Base-by-base conservation (phyloP, 306 rosid species). In the Cotoneaster glaucophyllus region DNA sequence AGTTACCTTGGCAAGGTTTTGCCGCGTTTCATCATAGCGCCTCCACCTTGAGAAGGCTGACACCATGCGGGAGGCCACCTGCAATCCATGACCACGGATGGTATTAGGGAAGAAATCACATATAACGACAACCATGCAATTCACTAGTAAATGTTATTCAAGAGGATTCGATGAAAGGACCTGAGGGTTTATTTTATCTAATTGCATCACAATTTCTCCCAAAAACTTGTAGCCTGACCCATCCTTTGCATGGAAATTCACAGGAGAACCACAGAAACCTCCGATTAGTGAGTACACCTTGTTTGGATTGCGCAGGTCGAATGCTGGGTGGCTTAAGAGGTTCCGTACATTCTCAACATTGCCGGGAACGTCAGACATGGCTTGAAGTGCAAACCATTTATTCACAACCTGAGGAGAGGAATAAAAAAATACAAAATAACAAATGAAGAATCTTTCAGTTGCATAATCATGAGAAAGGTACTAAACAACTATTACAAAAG, bases 51-150 rank as follows among this genome's bases (percentile, higher is more conserved):
- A 92, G 86, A 96, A 96, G 82, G 96, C 96, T 6, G 99, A 90
- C 52, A 96, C 98, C 99, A 96, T 92, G 76, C 99, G 87, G 17
- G 99, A 96, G 34, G 99, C 98, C 70, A 92, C 98, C 98, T 96
- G 77, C 75, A 83, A 64, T 13, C 22, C 41, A 14, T 64, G 73
- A 65, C 74, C 45, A 56, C 34, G 14, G 44, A 68, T 48, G 45
- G 28, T 22, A 8, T 41, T 37, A 39, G 39, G 13, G n/a, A 50
- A 48, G 74, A 18, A 25, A 66, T 43, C 73, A 41, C 25, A 67
- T 32, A 8, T 56, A 43, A 58, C 41, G 61, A 71, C 48, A 70
- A 79, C 43, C 28, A 56, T 24, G 31, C n/a, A 77, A 74, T 52
- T 70, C 39, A 32, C 50, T 11, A 28, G 41, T 44, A 25, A 22